Evolutionary conservation across 176 grass and related monocot genomes (phyloP).

Genomic region (Poa annua): DNA sequence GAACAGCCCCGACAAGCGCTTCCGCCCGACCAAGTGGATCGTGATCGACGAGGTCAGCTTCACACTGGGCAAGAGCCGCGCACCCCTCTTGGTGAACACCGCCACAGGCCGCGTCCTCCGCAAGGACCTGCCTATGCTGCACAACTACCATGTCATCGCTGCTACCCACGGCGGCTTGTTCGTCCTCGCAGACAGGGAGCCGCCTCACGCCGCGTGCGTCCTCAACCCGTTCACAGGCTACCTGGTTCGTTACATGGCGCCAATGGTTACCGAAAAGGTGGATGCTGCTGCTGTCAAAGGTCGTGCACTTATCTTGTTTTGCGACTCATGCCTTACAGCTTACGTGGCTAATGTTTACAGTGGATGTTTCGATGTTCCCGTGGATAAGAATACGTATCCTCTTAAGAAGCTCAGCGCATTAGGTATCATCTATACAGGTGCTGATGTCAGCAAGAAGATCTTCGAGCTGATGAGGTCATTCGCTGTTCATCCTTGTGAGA

Average conservation of each 20-base stretch:
- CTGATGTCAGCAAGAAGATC: not conserved
- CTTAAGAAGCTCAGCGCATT: not conserved
- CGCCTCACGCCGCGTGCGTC: not conserved
- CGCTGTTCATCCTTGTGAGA: not conserved
- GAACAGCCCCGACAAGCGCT: not conserved
- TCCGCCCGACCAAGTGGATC: not conserved
- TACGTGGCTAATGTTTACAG: not conserved
- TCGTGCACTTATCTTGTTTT: not conserved
- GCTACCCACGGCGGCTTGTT: not conserved
- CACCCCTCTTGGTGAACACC: constrained; percentile 10
- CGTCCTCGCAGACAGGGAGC: not conserved
- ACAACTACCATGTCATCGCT: not conserved
- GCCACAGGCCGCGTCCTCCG: constrained; percentile 4
- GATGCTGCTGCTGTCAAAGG: not conserved
- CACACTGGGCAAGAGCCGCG: too few species aligned
- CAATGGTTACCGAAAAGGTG: not conserved
- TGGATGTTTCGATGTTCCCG: not conserved
- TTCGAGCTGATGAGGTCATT: not conserved
- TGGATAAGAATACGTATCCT: too few species aligned
- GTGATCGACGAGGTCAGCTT: not conserved
- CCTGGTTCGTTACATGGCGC: not conserved
- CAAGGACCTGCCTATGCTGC: constrained; percentile 18
- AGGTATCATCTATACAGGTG: not conserved
- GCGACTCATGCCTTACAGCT: not conserved
- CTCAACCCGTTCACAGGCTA: constrained; percentile 24